These are phyloP conservation scores for Pestalotiopsis sp. DNA, from an alignment of 2,329 filamentous ascomycete species.

Conservation along the genomic window DNA sequence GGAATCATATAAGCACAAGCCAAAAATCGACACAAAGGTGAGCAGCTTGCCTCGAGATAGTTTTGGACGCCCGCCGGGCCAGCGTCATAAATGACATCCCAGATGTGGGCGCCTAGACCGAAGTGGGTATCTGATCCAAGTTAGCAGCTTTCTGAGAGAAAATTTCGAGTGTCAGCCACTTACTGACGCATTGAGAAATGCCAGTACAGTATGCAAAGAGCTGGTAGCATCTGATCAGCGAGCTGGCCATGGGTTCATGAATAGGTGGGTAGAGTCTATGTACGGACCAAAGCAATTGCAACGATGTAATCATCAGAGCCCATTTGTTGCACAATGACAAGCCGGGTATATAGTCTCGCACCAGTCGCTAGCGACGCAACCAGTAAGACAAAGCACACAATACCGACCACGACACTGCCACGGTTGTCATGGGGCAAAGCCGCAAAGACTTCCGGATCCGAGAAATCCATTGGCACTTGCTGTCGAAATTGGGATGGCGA, in stretches of 20 bases:
- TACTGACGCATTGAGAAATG: background rate
- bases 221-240: background rate
- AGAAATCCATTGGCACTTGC: background rate
- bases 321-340: background rate
- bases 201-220: background rate
- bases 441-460: background rate
- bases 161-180: background rate
- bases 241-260: background rate
- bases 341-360: background rate
- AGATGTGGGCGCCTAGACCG: constrained; percentile 14
- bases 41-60: constrained; percentile 1
- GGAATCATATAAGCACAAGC: background rate
- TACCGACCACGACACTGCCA: background rate
- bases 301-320: background rate
- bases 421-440: constrained; percentile 1
- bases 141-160: background rate
- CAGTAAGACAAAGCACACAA: background rate
- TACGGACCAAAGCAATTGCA: background rate
- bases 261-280: background rate
- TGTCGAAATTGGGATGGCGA: background rate
- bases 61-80: background rate
- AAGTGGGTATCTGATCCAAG: background rate
- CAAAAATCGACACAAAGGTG: background rate
- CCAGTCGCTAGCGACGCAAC: background rate
- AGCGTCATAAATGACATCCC: background rate